phyloP scores from a whole-genome alignment of 1,139 yeast species.

The Yamadazyma taylorii region DNA sequence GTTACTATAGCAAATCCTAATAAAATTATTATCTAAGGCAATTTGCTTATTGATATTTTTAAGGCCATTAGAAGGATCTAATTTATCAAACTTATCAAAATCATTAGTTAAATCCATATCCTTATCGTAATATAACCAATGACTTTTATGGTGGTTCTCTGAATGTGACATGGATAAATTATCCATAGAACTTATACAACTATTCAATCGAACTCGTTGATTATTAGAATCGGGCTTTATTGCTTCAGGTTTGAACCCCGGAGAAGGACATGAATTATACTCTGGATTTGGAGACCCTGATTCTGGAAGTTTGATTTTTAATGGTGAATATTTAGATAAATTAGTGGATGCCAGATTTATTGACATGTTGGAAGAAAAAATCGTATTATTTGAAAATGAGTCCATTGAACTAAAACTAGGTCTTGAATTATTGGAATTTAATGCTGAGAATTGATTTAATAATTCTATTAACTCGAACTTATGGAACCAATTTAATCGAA shows the following conservation, averaged over 20 bases:
- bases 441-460: conserved; percentile 11
- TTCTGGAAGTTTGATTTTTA: background rate
- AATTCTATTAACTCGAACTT: conserved; percentile 28
- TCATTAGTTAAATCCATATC: conserved; percentile 29
- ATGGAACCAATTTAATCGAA: conserved; percentile 31
- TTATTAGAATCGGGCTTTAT: background rate
- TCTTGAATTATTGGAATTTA: conserved; percentile 4
- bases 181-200: background rate
- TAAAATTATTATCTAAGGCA: conserved; percentile 2
- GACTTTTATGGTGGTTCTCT: conserved; percentile 5
- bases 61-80: conserved; percentile 23
- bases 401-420: conserved; percentile 8
- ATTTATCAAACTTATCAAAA: conserved; percentile 20
- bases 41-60: conserved; percentile 27
- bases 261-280: background rate
- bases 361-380: conserved; percentile 17
- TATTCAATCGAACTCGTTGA: background rate
- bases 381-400: conserved; percentile 1
- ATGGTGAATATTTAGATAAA: background rate
- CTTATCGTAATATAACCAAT: conserved; percentile 41
- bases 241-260: too few relatives aligned
- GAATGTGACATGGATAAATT: background rate
- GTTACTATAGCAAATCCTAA: conserved; percentile 34
- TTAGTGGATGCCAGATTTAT: background rate
- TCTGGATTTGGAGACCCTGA: background rate